Evolutionary conservation across 805 yeast species (phyloP), one percentile per base, ranked within the genome.

Genomic region (Yarrowia sp.): DNA sequence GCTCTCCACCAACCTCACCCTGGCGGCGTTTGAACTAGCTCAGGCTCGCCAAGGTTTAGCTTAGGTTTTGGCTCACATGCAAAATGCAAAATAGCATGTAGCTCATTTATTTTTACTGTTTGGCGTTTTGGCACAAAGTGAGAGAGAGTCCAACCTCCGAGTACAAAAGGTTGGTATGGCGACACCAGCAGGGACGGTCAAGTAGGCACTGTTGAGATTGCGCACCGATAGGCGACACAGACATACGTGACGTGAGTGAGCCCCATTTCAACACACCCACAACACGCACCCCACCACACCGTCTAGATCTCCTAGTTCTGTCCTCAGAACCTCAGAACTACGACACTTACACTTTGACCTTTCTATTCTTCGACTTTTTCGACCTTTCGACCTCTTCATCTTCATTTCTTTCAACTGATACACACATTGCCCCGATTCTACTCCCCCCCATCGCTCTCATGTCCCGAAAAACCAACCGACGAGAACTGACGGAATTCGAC

Each of bases 401-500:
- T 38, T 38, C 40, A 9, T 38, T 38, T 38, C 40, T 3, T 15
- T 5, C 32, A 2, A 26, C 32, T 26, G 32, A 26, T 26, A 26
- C 32, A 26, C 32, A 26, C 32, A 26, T 26, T 26, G 32, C 32
- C 32, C 32, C 7, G 32, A 26, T 26, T 26, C 32, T 26, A 19
- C 32, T 26, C 32, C 38, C 9, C 14, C n/a, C 19, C n/a, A 19
- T n/a, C 10, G 3, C 9, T 15, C 40, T 16, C 43, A 58, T 59
- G 65, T 59, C 58, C 16, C 69, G 69, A n/a, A 68, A 68, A 50
- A 68, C 70, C 36, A 43, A 58, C 56, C 70, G 70, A 14, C 69
- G 70, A 22, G 71, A 68, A 16, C 68, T 69, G 22, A 45, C 68
- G 38, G 70, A 70, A 19, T 50, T 46, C 40, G 69, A 71, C 70